Percentiles rank a stretch among this genome's conserved stretches.
Evolutionary conservation across 306 rosid species (phyloP).

Genomic region (Cucumis melo): DNA sequence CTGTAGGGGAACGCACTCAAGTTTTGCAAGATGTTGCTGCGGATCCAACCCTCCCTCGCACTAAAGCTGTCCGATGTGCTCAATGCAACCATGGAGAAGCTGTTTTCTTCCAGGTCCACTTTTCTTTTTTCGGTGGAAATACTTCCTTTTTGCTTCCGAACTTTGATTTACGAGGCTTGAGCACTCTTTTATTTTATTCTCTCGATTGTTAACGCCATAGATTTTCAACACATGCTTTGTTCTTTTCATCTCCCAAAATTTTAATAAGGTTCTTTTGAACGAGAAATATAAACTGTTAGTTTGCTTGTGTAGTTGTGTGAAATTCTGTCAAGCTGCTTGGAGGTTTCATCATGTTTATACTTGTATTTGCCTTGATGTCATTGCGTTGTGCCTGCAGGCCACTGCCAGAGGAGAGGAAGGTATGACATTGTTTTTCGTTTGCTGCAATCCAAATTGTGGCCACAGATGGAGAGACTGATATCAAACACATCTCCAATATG

Average conservation of each 20-base stretch:
- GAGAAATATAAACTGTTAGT: neutral
- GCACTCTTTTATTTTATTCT: neutral
- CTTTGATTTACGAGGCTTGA: neutral
- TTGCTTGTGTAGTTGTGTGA: neutral
- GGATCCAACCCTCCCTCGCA: slow-evolving; percentile 98
- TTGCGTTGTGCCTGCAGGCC: slow-evolving; percentile 28
- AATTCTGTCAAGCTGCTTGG: neutral
- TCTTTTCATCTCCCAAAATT: neutral
- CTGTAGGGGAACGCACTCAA: slow-evolving; percentile 89
- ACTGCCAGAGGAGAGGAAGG: slow-evolving; percentile 73
- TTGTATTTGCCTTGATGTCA: neutral
- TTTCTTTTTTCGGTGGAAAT: too few species aligned
- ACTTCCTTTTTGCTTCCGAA: neutral
- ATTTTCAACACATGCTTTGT: neutral
- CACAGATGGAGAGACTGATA: slow-evolving; percentile 56
- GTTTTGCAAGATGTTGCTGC: slow-evolving; percentile 85
- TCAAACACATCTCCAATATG: neutral
- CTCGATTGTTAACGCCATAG: neutral
- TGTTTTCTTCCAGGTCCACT: slow-evolving; percentile 79
- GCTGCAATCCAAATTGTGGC: slow-evolving; percentile 78
- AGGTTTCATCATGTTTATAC: neutral
- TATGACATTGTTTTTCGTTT: slow-evolving; percentile 57
- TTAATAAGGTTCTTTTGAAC: neutral
- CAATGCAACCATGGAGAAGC: slow-evolving; percentile 97
- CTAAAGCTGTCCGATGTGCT: slow-evolving; percentile 77